Base-by-base conservation (phyloP, 2,329 filamentous ascomycete genomes). In the Aspergillus piperis region DNA sequence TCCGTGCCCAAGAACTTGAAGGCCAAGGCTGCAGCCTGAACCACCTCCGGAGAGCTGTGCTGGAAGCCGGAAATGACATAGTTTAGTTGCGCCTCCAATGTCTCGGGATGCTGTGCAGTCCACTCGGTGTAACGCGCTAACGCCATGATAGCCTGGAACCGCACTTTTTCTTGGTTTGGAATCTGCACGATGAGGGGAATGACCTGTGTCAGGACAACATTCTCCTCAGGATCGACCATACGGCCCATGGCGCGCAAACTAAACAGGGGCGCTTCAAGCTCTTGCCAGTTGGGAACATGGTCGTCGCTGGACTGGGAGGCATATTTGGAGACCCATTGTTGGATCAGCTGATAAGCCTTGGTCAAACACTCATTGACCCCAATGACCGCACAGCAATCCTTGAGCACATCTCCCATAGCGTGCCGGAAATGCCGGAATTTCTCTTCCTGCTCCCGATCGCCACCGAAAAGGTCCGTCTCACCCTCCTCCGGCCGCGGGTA, bases 1-100 rank as follows among this genome's bases (percentile, higher is more conserved):
- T 99, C 95, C 13, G 90, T 92, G 72, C 96, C 98, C 78, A 99
- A 93, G 81, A 95, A 99, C 71, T 96, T 96, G 81, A 99, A 93
- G 2, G 95, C 90, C 76, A 98, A 86, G 5, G 95, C 95, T 17
- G 95, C 91, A 19, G 94, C 95, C 64, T 93, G 88, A 41, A 96
- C 86, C 58, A 99, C 93, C 72, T 99, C 96, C 70, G 89, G 90
- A 0, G 93, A 96, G 44, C 88, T 86, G 60, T 94, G 91, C 66
- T 91, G 86, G 78, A 99, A 99, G 0, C 93, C 95, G 4, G 89
- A 90, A 66, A 96, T 93, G 70, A 99, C 96, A 78, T 96, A 99
- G 70, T 92, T 92, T 73, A 99, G 90, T 76, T 99, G 95, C 8
- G 91, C 85, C 75, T 96, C 90, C 8, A 99, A 83, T 49, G 94